phyloP scores from a whole-genome alignment of 345 rosid species.

The Psidium guajava region DNA sequence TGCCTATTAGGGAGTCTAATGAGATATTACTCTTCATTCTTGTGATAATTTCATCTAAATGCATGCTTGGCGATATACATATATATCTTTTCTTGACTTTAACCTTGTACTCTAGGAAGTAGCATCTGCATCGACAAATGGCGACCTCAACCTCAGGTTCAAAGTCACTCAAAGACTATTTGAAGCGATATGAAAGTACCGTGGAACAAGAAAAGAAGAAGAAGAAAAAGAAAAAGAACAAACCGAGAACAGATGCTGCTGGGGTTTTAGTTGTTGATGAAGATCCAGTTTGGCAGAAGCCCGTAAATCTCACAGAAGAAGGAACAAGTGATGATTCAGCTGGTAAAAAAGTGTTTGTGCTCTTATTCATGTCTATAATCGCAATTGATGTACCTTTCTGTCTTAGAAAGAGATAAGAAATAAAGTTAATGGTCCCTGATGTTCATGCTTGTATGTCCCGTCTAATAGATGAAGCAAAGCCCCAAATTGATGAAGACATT shows the following conservation, averaged over 20 bases:
- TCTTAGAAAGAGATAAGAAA: not conserved
- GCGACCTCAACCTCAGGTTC: constrained; percentile 23
- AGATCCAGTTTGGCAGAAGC: constrained; percentile 92
- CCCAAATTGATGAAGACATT: constrained; percentile 72
- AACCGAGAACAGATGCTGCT: constrained; percentile 18
- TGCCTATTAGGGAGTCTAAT: not conserved
- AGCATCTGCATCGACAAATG: constrained; percentile 5
- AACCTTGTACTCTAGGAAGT: not conserved
- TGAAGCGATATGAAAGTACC: constrained; percentile 54
- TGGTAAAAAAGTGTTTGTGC: constrained; percentile 23
- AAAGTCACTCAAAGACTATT: constrained; percentile 58
- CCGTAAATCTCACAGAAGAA: constrained; percentile 46
- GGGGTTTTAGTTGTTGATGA: constrained; percentile 75
- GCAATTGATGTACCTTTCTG: not conserved
- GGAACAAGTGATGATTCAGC: constrained; percentile 54
- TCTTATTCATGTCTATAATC: not conserved
- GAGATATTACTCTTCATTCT: not conserved
- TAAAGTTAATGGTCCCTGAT: not conserved
- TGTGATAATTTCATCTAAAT: not conserved
- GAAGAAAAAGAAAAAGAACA: constrained; percentile 56
- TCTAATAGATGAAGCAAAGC: constrained; percentile 50
- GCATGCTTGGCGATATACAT: not conserved
- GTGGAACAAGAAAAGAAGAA: constrained; percentile 39
- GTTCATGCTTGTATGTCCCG: not conserved
- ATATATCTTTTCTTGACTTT: not conserved